Evolutionary conservation across 1,139 yeast genomes (phyloP), one percentile per base, ranked within the genome.

Genomic region (Geotrichum citri-aurantii): DNA sequence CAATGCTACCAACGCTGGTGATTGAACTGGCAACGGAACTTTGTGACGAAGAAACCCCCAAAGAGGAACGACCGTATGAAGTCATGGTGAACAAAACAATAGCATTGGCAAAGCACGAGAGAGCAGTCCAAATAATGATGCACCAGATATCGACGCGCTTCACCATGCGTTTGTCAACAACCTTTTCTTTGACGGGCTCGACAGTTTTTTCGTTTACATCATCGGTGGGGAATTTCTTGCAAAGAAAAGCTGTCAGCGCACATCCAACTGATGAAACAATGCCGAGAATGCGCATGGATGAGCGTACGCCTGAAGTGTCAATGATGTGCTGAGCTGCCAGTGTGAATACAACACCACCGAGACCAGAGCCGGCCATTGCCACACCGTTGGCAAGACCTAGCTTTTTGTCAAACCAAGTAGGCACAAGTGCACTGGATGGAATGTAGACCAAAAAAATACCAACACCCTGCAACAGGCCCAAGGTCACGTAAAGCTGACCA

Each of bases 401-500:
- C 63, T 73, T 79, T 64, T 79, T 78, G 57, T 79, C 69, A 68
- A 85, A 85, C 85, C 88, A 86, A 54, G 79, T 80, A 0, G 89
- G 88, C 29, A 81, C 66, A 12, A 84, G 72, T 1, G 82, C 75
- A 23, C 79, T 74, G 0, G 83, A 81, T 0, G 92, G 90, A 11
- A 84, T 79, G 62, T 80, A 85, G 19, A 84, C 73, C 48, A 86
- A 71, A 0, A 84, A 79, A 62, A 82, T 84, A 0, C 88, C 83
- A 10, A 82, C 63, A 0, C 92, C 90, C 52, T 83, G 79, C 57
- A 85, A 65, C 1, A 86, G 73, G 8, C 95, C 95, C 70, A 86
- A 92, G 14, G 88, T 81, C 50, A 85, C 70, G 66, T 81, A 83
- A n/a, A 86, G 71, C 61, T 86, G 88, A 83, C 88, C 82, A 48